These are phyloP conservation scores for Penicillium sp. DNA, from an alignment of 2,329 filamentous ascomycete genomes.

Conservation along the genomic window DNA sequence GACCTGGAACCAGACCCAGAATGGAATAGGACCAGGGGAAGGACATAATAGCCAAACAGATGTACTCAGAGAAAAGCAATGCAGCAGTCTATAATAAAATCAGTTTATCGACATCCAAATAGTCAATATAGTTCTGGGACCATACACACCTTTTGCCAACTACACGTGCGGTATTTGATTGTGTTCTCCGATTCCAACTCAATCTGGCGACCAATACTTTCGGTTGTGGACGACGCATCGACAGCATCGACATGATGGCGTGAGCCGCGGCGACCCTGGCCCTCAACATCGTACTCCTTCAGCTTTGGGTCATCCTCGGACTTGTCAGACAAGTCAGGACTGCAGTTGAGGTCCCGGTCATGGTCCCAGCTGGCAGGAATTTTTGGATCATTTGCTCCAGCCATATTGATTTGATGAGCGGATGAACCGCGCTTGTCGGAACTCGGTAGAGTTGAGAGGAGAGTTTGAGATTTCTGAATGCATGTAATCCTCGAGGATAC, in stretches of 20 bases:
- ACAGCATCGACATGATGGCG: slow-evolving; percentile 19
- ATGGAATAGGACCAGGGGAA: slow-evolving; percentile 92
- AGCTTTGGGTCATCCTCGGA: slow-evolving; percentile 26
- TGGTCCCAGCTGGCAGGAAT: slow-evolving; percentile 14
- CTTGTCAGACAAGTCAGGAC: slow-evolving; percentile 25
- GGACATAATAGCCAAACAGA: slow-evolving; percentile 90
- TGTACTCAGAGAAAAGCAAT: slow-evolving; percentile 91
- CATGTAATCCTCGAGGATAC: slow-evolving; percentile 33
- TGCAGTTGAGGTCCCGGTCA: slow-evolving; percentile 17
- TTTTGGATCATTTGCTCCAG: slow-evolving; percentile 30
- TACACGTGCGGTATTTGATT: slow-evolving; percentile 91
- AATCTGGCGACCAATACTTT: slow-evolving; percentile 65
- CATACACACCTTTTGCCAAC: slow-evolving; percentile 73
- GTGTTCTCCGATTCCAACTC: slow-evolving; percentile 72
- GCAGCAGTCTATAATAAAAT: slow-evolving; percentile 67
- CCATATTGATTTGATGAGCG: slow-evolving; percentile 41
- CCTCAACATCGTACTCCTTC: slow-evolving; percentile 34
- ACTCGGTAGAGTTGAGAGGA: slow-evolving; percentile 28
- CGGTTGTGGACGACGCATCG: slow-evolving; percentile 41
- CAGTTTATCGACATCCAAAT: neutral
- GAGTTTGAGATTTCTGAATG: slow-evolving; percentile 30
- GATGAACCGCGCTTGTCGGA: slow-evolving; percentile 36
- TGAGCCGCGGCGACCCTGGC: slow-evolving; percentile 22
- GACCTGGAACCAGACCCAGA: slow-evolving; percentile 78
- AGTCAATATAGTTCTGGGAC: slow-evolving; percentile 13